These are phyloP conservation scores for Niveomyces coronatus DNA, from an alignment of 2,329 filamentous ascomycete species.

Conservation along the genomic window DNA sequence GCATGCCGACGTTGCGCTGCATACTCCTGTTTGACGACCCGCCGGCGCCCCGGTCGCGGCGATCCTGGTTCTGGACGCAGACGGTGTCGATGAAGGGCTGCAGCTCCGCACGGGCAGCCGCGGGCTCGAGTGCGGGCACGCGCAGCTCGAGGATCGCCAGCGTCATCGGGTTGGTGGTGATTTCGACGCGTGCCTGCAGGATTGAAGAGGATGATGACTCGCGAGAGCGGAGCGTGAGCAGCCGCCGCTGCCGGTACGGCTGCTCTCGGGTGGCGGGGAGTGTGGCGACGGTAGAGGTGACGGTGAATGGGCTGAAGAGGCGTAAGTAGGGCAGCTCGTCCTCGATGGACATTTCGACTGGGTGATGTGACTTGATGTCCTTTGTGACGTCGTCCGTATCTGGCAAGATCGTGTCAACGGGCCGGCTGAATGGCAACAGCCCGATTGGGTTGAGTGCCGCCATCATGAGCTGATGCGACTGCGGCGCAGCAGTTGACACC, in stretches of 20 bases:
- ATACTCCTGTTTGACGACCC: slow-evolving; percentile 30
- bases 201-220: slow-evolving; percentile 44
- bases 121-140: slow-evolving; percentile 45
- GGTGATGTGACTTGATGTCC: slow-evolving; percentile 50
- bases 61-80: too few species aligned
- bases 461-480: slow-evolving; percentile 34
- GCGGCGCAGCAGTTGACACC: slow-evolving; percentile 16
- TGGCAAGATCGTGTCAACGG: slow-evolving; percentile 17
- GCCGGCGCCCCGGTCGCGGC: slow-evolving; percentile 9
- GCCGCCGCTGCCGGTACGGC: slow-evolving; percentile 41
- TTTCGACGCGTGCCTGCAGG: slow-evolving; percentile 43
- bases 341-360: slow-evolving; percentile 47
- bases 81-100: slow-evolving; percentile 39
- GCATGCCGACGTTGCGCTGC: slow-evolving; percentile 45
- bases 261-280: slow-evolving; percentile 25
- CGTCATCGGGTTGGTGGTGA: slow-evolving; percentile 46
- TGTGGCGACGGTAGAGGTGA: slow-evolving; percentile 43
- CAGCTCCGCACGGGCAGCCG: slow-evolving; percentile 49
- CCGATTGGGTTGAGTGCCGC: slow-evolving; percentile 40
- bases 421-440: slow-evolving; percentile 40
- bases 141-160: slow-evolving; percentile 41
- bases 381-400: slow-evolving; percentile 23
- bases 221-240: slow-evolving; percentile 38
- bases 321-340: slow-evolving; percentile 61
- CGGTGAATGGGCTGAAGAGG: slow-evolving; percentile 58